phyloP scores from a whole-genome alignment of 2,329 filamentous ascomycete genomes.

The Trichophyton mentagrophytes region DNA sequence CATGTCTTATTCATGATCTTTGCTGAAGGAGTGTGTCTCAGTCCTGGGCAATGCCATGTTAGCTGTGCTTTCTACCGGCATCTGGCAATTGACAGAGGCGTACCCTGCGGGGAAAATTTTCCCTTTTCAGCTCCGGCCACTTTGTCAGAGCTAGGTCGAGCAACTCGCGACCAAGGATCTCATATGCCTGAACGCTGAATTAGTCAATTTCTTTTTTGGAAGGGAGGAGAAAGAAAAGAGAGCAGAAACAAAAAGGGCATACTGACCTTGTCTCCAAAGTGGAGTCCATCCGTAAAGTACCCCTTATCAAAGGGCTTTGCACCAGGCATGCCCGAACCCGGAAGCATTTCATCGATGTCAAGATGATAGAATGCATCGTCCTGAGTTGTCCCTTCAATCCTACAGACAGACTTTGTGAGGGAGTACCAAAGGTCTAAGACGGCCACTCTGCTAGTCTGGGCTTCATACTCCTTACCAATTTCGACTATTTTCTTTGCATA shows the following conservation, averaged over 20 bases:
- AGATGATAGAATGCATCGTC: slow-evolving; percentile 15
- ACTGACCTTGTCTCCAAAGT: slow-evolving; percentile 20
- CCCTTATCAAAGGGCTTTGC: slow-evolving; percentile 22
- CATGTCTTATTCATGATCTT: background rate
- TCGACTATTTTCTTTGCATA: slow-evolving; percentile 28
- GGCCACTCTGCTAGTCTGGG: slow-evolving; percentile 21
- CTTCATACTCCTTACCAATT: slow-evolving; percentile 24
- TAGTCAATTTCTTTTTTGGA: background rate
- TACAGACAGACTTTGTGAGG: slow-evolving; percentile 17
- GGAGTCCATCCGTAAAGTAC: slow-evolving; percentile 29
- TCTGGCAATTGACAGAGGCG: background rate
- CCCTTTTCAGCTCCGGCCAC: slow-evolving; percentile 15
- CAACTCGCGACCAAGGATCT: slow-evolving; percentile 13
- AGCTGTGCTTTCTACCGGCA: background rate
- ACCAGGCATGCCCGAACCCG: slow-evolving; percentile 24
- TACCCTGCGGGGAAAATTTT: slow-evolving; percentile 11
- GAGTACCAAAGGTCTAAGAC: slow-evolving; percentile 26
- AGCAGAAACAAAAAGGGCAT: background rate
- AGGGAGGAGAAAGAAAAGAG: background rate
- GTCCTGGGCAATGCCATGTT: background rate
- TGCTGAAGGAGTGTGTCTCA: background rate
- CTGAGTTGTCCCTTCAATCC: slow-evolving; percentile 5
- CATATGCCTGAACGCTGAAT: slow-evolving; percentile 10
- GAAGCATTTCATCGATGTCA: slow-evolving; percentile 22
- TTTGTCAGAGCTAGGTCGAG: slow-evolving; percentile 10